A percentile compares a stretch with the other conserved stretches of the same genome.
These are phyloP conservation scores for Oidium heveae DNA, from an alignment of 2,329 filamentous ascomycete species.

Conservation along the genomic window DNA sequence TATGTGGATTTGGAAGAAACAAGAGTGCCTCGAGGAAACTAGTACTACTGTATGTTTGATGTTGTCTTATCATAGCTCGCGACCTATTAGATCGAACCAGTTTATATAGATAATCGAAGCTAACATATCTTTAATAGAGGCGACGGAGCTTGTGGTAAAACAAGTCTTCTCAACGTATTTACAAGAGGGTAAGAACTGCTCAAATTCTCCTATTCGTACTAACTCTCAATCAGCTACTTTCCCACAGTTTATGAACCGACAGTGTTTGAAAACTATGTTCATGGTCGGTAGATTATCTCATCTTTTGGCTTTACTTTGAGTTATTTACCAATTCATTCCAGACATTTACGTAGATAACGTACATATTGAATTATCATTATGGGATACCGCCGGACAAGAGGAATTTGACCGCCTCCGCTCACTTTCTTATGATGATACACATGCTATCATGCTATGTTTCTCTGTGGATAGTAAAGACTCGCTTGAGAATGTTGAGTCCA, in stretches of 20 bases:
- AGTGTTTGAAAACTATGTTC: slow-evolving; percentile 97
- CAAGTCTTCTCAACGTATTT: slow-evolving; percentile 90
- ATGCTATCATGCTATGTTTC: slow-evolving; percentile 97
- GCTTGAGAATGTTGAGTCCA: slow-evolving; percentile 92
- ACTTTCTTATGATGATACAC: slow-evolving; percentile 88
- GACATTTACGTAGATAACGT: slow-evolving; percentile 97
- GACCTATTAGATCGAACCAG: not conserved
- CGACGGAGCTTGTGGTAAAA: slow-evolving; percentile 93
- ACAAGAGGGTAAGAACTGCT: slow-evolving; percentile 61
- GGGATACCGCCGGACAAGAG: slow-evolving; percentile 96
- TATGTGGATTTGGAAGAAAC: slow-evolving; percentile 21
- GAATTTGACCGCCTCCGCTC: slow-evolving; percentile 94
- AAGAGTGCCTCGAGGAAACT: slow-evolving; percentile 52
- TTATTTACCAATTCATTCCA: slow-evolving; percentile 14
- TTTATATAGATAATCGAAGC: not conserved
- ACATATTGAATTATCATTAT: slow-evolving; percentile 89
- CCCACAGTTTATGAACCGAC: slow-evolving; percentile 96
- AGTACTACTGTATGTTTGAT: slow-evolving; percentile 36
- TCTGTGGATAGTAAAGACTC: slow-evolving; percentile 91
- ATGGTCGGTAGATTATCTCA: slow-evolving; percentile 32
- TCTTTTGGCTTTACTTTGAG: not conserved
- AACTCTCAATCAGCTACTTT: slow-evolving; percentile 42
- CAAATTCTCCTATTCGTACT: not conserved
- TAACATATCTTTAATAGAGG: slow-evolving; percentile 29
- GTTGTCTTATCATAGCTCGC: slow-evolving; percentile 3